Base-by-base conservation (phyloP, 257 asterid species). In the Rubia yunnanensis region DNA sequence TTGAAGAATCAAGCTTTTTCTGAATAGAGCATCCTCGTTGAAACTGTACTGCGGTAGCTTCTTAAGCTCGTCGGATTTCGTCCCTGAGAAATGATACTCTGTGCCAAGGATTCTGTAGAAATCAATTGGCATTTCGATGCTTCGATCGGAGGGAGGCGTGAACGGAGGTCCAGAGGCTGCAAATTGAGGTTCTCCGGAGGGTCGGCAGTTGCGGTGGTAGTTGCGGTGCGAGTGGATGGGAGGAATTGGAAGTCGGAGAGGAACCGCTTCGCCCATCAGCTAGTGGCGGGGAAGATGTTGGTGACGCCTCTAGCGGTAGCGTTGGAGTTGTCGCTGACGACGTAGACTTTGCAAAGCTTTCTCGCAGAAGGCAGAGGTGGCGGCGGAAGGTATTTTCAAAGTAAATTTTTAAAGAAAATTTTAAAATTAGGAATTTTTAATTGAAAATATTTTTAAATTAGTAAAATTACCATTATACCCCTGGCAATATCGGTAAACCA, bases 211-310 rank as follows among this genome's bases (percentile, higher is more conserved):
- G 66, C 55, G 63, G 63, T 28, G 50, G 61, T n/a, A n/a, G n/a
- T n/a, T n/a, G n/a, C n/a, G n/a, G n/a, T n/a, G n/a, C n/a, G 5
- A 58, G 88, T 59, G 77, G 91, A 76, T 92, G n/a, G n/a, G n/a
- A n/a, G n/a, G n/a, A n/a, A n/a, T n/a, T n/a, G n/a, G n/a, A n/a
- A n/a, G n/a, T n/a, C 99, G 60, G 87, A 70, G 71, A 92, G 83
- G 30, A 92, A 96, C 72, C 99, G 97, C 26, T 92, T 96, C 26
- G 99, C 99, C 99, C 99, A 92, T 84, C 75, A 85, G 78, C 91
- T 89, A 65, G 85, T 68, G 66, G 89, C 79, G 54, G 88, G n/a
- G 66, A 72, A 68, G 69, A 62, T 67, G 27, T 23, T 67, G 7
- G 81, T 44, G 23, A 60, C 41, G 20, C 70, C 68, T 22, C 68